phyloP scores from a whole-genome alignment of 2,329 filamentous ascomycete species.

The Thyridium curvatum region DNA sequence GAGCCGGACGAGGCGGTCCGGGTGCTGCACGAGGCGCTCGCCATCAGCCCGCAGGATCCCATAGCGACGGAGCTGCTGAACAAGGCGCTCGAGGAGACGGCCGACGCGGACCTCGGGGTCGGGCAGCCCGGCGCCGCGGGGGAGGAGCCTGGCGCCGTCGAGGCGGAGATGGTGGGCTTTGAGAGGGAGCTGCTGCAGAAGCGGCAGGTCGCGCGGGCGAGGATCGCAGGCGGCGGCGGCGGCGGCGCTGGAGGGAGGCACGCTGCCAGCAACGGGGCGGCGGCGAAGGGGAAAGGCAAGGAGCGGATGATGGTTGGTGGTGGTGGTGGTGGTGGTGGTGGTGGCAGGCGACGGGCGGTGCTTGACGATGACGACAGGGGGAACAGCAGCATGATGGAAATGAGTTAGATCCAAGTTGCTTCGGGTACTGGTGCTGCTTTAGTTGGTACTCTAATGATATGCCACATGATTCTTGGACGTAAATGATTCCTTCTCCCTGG shows the following conservation, averaged over 20 bases:
- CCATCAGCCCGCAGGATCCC: conserved; percentile 71
- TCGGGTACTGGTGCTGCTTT: too few species aligned
- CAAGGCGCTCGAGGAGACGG: conserved; percentile 62
- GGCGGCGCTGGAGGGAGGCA: conserved; percentile 6
- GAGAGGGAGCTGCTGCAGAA: conserved; percentile 44
- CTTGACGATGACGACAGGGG: too few species aligned
- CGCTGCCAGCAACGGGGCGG: conserved; percentile 11
- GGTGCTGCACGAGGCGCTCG: conserved; percentile 77
- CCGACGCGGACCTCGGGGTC: conserved; percentile 26
- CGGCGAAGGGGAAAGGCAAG: conserved; percentile 40
- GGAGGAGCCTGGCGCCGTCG: conserved; percentile 35
- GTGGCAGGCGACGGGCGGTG: too few species aligned
- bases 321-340: too few species aligned
- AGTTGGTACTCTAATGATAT: too few species aligned
- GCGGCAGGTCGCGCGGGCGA: conserved; percentile 36
- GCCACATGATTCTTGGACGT: too few species aligned
- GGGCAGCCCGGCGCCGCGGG: conserved; percentile 4
- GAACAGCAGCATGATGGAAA: too few species aligned
- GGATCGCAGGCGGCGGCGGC: conserved; percentile 15
- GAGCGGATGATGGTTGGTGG: conserved; percentile 9
- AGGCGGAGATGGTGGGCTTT: conserved; percentile 34
- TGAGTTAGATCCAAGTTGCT: too few species aligned
- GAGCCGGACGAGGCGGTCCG: conserved; percentile 71
- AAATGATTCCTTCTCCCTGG: too few species aligned
- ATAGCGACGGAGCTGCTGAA: conserved; percentile 74